Base-by-base conservation (phyloP, 2,329 filamentous ascomycete species). In the Akanthomyces dipterigenus region DNA sequence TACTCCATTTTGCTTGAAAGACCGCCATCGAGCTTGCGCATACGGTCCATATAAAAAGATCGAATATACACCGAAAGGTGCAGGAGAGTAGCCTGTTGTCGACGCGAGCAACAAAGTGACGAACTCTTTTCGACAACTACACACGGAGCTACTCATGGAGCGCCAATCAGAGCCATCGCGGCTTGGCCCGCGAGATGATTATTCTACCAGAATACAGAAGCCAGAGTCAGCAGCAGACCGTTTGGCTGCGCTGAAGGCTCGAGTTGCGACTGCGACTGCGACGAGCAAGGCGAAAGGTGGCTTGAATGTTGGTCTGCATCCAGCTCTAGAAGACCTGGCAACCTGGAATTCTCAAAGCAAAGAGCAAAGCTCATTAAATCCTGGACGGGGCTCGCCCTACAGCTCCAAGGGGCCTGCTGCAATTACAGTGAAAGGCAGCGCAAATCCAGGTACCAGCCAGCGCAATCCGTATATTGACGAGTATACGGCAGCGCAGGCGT, bases 401-500 rank as follows among this genome's bases (percentile, higher is more conserved):
- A 59, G 57, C 34, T 61, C 64, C 56, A 69, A 66, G 53, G 38
- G 68, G 67, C 70, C 43, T 70, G 70, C 49, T 63, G 12, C 49
- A 18, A 8, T 28, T 9, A 45, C n/a, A 48, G 38, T 20, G 34
- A 58, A 42, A 48, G 60, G 43, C 43, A 49, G 42, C 62, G 66
- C 42, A 61, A 64, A 31, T 12, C 40, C 55, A 58, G 55, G 58
- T 6, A n/a, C 28, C 14, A 31, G 31, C 18, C 55, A 64, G 56
- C 64, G 59, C 65, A 96, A 96, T 66, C 92, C 93, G 0, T 97
- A 96, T 72, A 93, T 89, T 66, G 91, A 96, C 68, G 81, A 88
- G 8, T 88, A 78, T 65, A 74, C 87, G 14, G 82, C 83, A n/a
- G 77, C 81, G 5, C 85, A 88, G 80, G 81, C 65, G 77, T 78